Evolutionary conservation across 192 early-diverging fungal species (phyloP).

Genomic region (Backusella liffmaniae): DNA sequence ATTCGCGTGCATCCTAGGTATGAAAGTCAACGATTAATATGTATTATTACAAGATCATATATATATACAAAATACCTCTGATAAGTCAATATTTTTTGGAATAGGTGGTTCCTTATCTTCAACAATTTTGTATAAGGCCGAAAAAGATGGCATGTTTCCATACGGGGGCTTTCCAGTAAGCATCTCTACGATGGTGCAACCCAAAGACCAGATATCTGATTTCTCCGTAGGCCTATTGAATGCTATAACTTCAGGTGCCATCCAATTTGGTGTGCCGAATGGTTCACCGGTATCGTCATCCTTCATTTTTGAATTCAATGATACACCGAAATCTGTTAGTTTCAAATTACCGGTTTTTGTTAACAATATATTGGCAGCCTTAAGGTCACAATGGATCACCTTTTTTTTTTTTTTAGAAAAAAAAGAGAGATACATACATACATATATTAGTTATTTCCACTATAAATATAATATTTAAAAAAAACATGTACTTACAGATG

Average conservation of each 20-base stretch:
- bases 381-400: constrained; percentile 91
- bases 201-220: constrained; percentile 95
- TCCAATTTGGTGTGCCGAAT: constrained; percentile 86
- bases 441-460: background rate
- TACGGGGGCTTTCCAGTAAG: constrained; percentile 93
- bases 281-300: constrained; percentile 60
- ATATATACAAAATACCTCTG: background rate
- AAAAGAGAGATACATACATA: background rate
- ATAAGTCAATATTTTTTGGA: constrained; percentile 69
- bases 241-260: constrained; percentile 92
- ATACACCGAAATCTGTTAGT: constrained; percentile 95
- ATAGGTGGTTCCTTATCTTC: constrained; percentile 88
- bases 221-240: constrained; percentile 80
- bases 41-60: background rate
- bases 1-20: constrained; percentile 46
- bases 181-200: constrained; percentile 92
- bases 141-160: constrained; percentile 77
- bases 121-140: constrained; percentile 90
- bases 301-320: constrained; percentile 74
- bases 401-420: background rate
- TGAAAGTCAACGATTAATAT: background rate
- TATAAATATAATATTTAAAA: background rate
- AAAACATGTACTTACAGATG: constrained; percentile 50
- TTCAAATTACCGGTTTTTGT: constrained; percentile 95
- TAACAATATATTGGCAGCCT: constrained; percentile 93